Conservation (phyloP, 2,329 filamentous ascomycete genomes). For the Trichophyton equinum region DNA sequence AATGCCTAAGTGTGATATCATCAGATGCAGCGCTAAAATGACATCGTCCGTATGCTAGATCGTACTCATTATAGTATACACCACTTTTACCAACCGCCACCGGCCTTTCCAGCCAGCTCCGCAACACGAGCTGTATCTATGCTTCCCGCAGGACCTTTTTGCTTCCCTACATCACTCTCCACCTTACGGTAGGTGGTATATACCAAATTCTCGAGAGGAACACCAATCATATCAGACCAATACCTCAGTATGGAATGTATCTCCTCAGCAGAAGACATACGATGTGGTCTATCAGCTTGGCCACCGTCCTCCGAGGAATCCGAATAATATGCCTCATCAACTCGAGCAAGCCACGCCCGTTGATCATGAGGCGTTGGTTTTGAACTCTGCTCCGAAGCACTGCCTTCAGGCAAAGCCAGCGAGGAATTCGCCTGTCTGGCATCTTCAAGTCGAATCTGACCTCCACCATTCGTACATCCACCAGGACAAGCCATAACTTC, state of each 20-base stretch:
- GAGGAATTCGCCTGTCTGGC: slow-evolving; percentile 29
- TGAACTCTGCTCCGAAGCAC: slow-evolving; percentile 15
- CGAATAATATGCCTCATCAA: slow-evolving; percentile 87
- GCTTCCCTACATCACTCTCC: slow-evolving; percentile 86
- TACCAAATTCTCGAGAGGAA: slow-evolving; percentile 58
- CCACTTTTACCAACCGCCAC: slow-evolving; percentile 68
- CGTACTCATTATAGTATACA: neutral
- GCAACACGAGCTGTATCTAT: slow-evolving; percentile 69
- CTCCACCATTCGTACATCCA: slow-evolving; percentile 96
- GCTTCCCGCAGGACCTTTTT: slow-evolving; percentile 32
- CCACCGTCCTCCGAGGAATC: slow-evolving; percentile 42
- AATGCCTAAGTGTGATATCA: neutral
- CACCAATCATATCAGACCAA: slow-evolving; percentile 62
- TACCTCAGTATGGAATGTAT: slow-evolving; percentile 49
- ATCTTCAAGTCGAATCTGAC: slow-evolving; percentile 86
- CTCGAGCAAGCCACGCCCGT: slow-evolving; percentile 67
- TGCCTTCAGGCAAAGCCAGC: neutral
- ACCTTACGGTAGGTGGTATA: slow-evolving; percentile 87
- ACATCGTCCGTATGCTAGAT: neutral
- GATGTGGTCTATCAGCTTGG: slow-evolving; percentile 17
- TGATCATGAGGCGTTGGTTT: slow-evolving; percentile 66
- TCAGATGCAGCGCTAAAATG: neutral
- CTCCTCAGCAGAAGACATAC: slow-evolving; percentile 18
- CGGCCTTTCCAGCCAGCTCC: slow-evolving; percentile 78
- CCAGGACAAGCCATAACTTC: slow-evolving; percentile 99